Percentiles rank a stretch among this genome's conserved stretches.
These are phyloP conservation scores for Dipodascus albidus DNA, from an alignment of 805 yeast genomes.

Conservation along the genomic window DNA sequence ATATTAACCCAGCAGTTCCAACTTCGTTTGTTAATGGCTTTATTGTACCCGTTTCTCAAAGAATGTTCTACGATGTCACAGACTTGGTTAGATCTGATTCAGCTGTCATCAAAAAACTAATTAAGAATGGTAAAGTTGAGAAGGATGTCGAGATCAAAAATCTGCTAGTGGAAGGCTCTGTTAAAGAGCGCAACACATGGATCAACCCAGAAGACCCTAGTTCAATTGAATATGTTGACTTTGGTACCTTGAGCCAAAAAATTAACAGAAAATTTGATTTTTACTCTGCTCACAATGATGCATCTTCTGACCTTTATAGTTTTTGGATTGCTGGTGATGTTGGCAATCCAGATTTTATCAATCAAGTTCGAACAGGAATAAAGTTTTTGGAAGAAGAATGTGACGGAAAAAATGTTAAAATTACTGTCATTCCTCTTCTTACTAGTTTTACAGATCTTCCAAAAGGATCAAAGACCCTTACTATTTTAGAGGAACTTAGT, in stretches of 20 bases:
- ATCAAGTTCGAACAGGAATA: conserved; percentile 35
- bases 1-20: conserved; percentile 36
- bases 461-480: conserved; percentile 1
- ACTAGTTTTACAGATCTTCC: neutral
- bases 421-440: conserved; percentile 7
- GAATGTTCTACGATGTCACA: conserved; percentile 11
- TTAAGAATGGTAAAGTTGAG: conserved; percentile 10
- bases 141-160: conserved; percentile 21
- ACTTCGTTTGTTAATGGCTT: conserved; percentile 59
- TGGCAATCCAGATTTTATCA: conserved; percentile 25
- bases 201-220: conserved; percentile 38
- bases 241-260: neutral
- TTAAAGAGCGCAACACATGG: conserved; percentile 34
- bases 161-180: conserved; percentile 33
- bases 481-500: neutral
- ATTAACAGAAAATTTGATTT: neutral
- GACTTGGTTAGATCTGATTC: conserved; percentile 1
- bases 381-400: conserved; percentile 11
- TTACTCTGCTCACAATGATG: conserved; percentile 3
- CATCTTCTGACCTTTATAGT: conserved; percentile 15
- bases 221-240: conserved; percentile 23
- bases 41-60: conserved; percentile 9
- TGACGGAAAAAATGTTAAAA: conserved; percentile 3
- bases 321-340: conserved; percentile 55
- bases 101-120: conserved; percentile 4